Conservation (phyloP, 2,329 filamentous ascomycete genomes). For the Hymenoscyphus linearis region DNA sequence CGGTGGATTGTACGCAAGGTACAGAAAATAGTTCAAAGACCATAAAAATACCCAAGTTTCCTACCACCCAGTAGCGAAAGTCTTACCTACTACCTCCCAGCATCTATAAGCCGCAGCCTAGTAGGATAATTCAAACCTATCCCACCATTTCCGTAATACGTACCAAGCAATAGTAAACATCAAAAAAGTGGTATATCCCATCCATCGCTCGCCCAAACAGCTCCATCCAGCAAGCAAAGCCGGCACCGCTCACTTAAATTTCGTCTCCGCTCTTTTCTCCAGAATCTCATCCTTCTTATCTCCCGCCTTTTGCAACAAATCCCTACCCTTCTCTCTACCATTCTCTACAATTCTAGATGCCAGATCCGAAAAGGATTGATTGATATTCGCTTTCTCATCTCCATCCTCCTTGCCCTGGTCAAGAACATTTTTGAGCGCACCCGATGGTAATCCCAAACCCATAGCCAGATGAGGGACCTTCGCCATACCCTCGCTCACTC, state of each 20-base stretch:
- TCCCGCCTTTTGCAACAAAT: conserved; percentile 18
- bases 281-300: conserved; percentile 18
- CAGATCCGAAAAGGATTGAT: conserved; percentile 22
- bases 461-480: conserved; percentile 19
- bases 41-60: neutral
- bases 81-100: neutral
- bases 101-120: neutral
- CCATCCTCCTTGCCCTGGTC: conserved; percentile 26
- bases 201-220: neutral
- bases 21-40: neutral
- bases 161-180: neutral
- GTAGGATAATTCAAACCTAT: neutral
- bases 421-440: conserved; percentile 29
- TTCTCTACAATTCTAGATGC: conserved; percentile 25
- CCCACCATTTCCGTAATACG: neutral
- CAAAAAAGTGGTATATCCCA: neutral
- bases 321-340: conserved; percentile 19
- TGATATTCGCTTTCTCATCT: conserved; percentile 10
- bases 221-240: neutral
- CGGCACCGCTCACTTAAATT: neutral
- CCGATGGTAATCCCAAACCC: conserved; percentile 18
- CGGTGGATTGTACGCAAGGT: no score
- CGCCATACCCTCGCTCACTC: conserved; percentile 28
- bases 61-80: neutral
- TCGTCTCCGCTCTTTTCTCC: neutral